Evolutionary conservation across 2,329 filamentous ascomycete genomes (phyloP).

Genomic region (Trichoderma pleuroti): DNA sequence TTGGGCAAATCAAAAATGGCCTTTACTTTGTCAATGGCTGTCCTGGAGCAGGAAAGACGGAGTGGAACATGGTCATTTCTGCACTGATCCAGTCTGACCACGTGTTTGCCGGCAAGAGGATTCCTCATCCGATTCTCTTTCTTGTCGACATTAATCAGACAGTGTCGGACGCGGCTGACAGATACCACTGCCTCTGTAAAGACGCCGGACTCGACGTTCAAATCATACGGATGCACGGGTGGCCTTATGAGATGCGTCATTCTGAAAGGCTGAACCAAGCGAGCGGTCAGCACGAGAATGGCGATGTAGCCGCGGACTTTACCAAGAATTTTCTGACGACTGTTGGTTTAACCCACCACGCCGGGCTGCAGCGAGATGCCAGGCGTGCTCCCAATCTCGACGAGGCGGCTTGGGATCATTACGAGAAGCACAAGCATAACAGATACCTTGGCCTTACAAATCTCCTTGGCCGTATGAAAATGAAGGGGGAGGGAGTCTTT

Average conservation of each 20-base stretch:
- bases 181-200: slow-evolving; percentile 38
- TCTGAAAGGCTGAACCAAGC: slow-evolving; percentile 30
- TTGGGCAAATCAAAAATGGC: slow-evolving; percentile 39
- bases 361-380: slow-evolving; percentile 17
- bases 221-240: slow-evolving; percentile 41
- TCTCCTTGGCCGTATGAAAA: slow-evolving; percentile 36
- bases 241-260: slow-evolving; percentile 36
- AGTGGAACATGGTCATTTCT: slow-evolving; percentile 43
- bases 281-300: background rate
- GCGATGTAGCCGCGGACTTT: slow-evolving; percentile 30
- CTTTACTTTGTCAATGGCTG: slow-evolving; percentile 45
- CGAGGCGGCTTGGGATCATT: slow-evolving; percentile 42
- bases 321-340: slow-evolving; percentile 35
- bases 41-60: slow-evolving; percentile 46
- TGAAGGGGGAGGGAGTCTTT: slow-evolving; percentile 29
- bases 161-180: slow-evolving; percentile 43
- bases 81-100: slow-evolving; percentile 36
- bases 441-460: slow-evolving; percentile 35
- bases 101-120: slow-evolving; percentile 23
- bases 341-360: slow-evolving; percentile 24
- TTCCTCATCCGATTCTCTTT: slow-evolving; percentile 39
- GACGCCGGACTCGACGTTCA: slow-evolving; percentile 33
- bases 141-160: slow-evolving; percentile 48
- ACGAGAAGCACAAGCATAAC: slow-evolving; percentile 30
- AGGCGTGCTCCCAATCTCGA: slow-evolving; percentile 40